These are phyloP conservation scores for Phellinidium pouzarii DNA, from an alignment of 1,284 basidiomycete genomes.

Conservation along the genomic window DNA sequence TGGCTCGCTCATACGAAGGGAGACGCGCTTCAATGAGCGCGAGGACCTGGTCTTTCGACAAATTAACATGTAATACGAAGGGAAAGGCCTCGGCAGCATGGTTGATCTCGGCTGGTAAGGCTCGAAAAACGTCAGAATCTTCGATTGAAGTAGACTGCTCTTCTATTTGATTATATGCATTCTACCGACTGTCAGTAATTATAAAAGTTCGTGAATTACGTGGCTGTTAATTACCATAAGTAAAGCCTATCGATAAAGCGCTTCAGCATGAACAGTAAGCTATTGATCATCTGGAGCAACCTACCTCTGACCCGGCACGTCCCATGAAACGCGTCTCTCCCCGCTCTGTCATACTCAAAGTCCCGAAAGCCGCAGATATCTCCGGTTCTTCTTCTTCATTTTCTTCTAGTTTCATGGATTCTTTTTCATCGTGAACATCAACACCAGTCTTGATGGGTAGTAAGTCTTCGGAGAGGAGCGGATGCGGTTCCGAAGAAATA, in stretches of 20 bases:
- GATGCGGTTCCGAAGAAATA: slow-evolving; percentile 10
- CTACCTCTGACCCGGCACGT: slow-evolving; percentile 11
- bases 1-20: slow-evolving; percentile 17
- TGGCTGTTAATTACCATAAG: background rate
- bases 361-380: slow-evolving; percentile 10
- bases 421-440: background rate
- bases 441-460: slow-evolving; percentile 13
- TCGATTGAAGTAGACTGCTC: background rate
- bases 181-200: background rate
- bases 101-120: slow-evolving; percentile 1
- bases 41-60: slow-evolving; percentile 8
- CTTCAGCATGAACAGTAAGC: background rate
- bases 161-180: background rate
- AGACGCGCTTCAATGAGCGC: slow-evolving; percentile 11
- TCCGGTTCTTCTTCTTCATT: slow-evolving; percentile 7
- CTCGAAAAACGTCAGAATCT: background rate
- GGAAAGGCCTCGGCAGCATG: slow-evolving; percentile 9
- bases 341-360: slow-evolving; percentile 7
- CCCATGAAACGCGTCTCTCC: slow-evolving; percentile 12
- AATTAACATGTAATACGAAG: slow-evolving; percentile 9
- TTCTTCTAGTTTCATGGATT: background rate
- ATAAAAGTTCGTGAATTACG: background rate
- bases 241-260: background rate
- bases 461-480: slow-evolving; percentile 13
- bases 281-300: background rate